phyloP scores from a whole-genome alignment of 257 asterid species.

The Jaltomata sinuosa region DNA sequence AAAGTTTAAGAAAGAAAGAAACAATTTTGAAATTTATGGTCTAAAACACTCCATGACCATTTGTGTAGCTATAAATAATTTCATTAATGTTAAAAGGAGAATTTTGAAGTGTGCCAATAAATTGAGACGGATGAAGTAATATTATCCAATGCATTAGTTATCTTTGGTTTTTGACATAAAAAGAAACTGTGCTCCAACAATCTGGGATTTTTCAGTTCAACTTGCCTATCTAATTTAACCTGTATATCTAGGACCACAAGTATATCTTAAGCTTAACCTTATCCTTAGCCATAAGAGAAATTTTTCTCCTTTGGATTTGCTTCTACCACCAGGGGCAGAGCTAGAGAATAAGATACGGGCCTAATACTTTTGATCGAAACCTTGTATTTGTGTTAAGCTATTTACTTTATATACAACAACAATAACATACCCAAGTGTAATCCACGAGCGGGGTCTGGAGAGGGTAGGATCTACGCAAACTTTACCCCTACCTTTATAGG shows the following conservation, averaged over 20 bases:
- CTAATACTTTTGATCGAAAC: too few species aligned
- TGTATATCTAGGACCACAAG: conserved; percentile 3
- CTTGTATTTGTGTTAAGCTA: too few species aligned
- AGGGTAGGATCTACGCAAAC: too few species aligned
- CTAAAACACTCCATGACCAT: background rate
- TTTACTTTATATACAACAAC: background rate
- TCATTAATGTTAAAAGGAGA: background rate
- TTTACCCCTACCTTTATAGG: too few species aligned
- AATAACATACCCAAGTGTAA: too few species aligned
- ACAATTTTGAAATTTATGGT: background rate
- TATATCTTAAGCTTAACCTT: background rate
- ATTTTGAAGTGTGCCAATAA: too few species aligned
- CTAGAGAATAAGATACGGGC: too few species aligned
- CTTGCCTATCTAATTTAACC: background rate
- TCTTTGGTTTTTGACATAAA: background rate
- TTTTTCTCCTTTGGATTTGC: background rate
- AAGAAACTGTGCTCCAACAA: conserved; percentile 1
- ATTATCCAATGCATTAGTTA: background rate
- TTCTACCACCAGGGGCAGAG: background rate
- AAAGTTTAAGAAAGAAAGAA: background rate
- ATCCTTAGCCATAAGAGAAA: background rate
- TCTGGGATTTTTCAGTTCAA: conserved; percentile 3
- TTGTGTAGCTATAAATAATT: too few species aligned
- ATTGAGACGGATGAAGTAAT: too few species aligned
- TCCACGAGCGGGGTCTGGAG: too few species aligned